Percentiles rank a stretch among this genome's conserved stretches.
Conservation (phyloP, 768 basidiomycete species). For the Termitomyces sp. region DNA sequence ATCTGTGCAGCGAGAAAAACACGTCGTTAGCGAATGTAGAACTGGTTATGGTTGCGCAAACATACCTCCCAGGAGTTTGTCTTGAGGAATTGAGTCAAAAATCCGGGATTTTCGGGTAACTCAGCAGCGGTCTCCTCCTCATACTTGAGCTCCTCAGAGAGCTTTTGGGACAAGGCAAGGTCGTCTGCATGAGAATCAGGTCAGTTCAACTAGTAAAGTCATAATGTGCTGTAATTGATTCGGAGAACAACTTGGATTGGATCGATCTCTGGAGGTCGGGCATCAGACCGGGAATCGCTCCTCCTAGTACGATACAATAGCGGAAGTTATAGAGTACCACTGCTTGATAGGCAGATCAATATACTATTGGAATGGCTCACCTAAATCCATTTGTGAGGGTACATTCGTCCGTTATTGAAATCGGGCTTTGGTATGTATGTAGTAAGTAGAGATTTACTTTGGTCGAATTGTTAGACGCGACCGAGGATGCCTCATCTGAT, state of each 20-base stretch:
- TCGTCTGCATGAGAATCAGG: constrained; percentile 49
- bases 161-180: constrained; percentile 66
- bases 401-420: neutral
- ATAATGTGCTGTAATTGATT: no score
- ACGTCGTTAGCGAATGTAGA: neutral
- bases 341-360: neutral
- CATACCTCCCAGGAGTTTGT: constrained; percentile 79
- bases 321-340: no score
- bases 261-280: no score
- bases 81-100: constrained; percentile 69
- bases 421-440: no score
- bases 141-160: constrained; percentile 81
- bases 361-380: neutral
- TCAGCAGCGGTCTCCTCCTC: constrained; percentile 61
- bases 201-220: neutral
- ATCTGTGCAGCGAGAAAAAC: constrained; percentile 41
- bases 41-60: neutral
- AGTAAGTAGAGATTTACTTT: no score
- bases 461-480: no score
- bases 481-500: no score
- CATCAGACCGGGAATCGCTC: no score
- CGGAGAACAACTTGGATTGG: no score
- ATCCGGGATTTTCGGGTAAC: constrained; percentile 54
- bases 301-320: no score
- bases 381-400: neutral